A percentile compares a stretch with the other conserved stretches of the same genome.
Conservation (phyloP, 768 basidiomycete species). For the Agaricus blazei region DNA sequence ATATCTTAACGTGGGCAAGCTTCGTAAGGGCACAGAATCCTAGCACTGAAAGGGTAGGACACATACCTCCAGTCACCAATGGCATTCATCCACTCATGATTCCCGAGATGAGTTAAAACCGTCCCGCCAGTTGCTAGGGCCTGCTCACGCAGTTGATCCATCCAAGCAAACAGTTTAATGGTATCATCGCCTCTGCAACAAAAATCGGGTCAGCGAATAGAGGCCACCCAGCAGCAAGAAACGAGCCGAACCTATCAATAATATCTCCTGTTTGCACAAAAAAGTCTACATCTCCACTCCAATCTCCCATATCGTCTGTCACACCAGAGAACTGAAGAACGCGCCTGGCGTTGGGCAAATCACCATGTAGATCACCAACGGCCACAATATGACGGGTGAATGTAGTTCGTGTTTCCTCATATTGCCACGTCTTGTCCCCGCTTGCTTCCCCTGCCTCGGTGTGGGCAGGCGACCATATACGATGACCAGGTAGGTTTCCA, state of each 20-base stretch:
- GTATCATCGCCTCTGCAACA: constrained; percentile 78
- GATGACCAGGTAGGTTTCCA: not conserved
- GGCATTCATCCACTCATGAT: constrained; percentile 96
- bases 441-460: not conserved
- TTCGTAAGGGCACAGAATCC: not conserved
- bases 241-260: constrained; percentile 67
- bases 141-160: constrained; percentile 78
- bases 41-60: not conserved
- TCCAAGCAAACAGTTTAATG: constrained; percentile 75
- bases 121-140: constrained; percentile 65
- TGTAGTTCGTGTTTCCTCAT: constrained; percentile 16
- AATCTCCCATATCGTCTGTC: constrained; percentile 64
- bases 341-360: constrained; percentile 69
- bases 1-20: constrained; percentile 48
- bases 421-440: not conserved
- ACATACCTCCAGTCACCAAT: constrained; percentile 43
- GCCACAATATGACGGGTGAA: constrained; percentile 68
- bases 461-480: not conserved
- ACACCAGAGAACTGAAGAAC: constrained; percentile 81
- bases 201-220: not conserved
- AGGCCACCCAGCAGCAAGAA: not conserved
- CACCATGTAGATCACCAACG: constrained; percentile 91
- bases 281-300: constrained; percentile 79
- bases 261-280: constrained; percentile 97
- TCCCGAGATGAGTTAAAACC: constrained; percentile 79